A percentile compares a stretch with the other conserved stretches of the same genome.
Evolutionary conservation across 202 grass and related monocot genomes (phyloP).

Genomic region (Panicum hallii): DNA sequence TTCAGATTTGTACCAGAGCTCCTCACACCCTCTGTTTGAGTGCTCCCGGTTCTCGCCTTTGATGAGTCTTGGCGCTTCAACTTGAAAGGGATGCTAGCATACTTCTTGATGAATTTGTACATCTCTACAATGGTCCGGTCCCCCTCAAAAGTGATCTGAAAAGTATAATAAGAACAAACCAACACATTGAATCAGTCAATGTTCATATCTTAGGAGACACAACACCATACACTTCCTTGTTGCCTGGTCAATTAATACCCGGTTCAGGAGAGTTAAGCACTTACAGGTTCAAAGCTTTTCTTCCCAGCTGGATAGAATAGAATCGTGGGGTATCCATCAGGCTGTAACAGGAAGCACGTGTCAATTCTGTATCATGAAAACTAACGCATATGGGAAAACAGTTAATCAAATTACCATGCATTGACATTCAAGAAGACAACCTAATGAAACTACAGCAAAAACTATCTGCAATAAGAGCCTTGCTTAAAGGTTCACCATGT

Average conservation of each 20-base stretch:
- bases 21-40: neutral
- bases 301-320: slow-evolving; percentile 95
- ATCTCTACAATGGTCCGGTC: slow-evolving; percentile 83
- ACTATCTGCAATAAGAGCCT: slow-evolving; percentile 10
- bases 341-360: slow-evolving; percentile 60
- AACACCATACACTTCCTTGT: neutral
- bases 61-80: slow-evolving; percentile 59
- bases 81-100: slow-evolving; percentile 89
- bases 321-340: slow-evolving; percentile 88
- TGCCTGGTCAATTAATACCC: slow-evolving; percentile 10
- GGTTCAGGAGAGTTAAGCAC: slow-evolving; percentile 16
- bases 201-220: neutral
- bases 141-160: slow-evolving; percentile 73
- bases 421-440: slow-evolving; percentile 17
- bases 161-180: slow-evolving; percentile 10
- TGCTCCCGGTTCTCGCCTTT: slow-evolving; percentile 25
- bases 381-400: neutral
- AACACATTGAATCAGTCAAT: slow-evolving; percentile 10
- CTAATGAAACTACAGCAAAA: neutral
- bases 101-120: slow-evolving; percentile 94
- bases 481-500: neutral
- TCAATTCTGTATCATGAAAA: slow-evolving; percentile 32
- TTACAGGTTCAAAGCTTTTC: slow-evolving; percentile 96
- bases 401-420: neutral
- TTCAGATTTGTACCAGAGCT: slow-evolving; percentile 50